Base-by-base conservation (phyloP, 2,329 filamentous ascomycete species). In the Ceratocystis papillata region DNA sequence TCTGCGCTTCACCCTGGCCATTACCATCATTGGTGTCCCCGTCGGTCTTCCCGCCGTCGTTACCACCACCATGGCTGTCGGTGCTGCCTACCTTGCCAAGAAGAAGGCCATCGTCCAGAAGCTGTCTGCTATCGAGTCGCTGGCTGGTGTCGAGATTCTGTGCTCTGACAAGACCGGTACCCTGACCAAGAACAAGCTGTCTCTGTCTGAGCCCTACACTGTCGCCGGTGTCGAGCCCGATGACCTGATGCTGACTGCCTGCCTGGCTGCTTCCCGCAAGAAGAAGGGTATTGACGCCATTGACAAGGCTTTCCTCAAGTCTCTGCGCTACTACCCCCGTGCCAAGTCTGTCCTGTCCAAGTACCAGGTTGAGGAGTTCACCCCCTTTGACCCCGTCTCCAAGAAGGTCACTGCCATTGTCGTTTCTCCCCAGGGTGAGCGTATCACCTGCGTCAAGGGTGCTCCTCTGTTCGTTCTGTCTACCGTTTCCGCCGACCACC, bases 131-230 rank as follows among this genome's bases (percentile, higher is more conserved):
- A 96, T 96, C 69, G 90, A 96, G 80, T 95, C 90, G 30, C 83
- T 96, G 70, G 90, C 90, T 74, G 90, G 90, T 80, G 91, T 95
- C 69, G 88, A 96, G 78, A 94, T 96, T 76, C 87, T 96, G 67
- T 95, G 90, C 82, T 93, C 90, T 64, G 90, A 95, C 83, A 95
- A 95, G 84, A 95, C 90, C 37, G 90, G 90, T 79, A 96, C 90
- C 67, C 79, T 96, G 74, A 96, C 90, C 74, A 94, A 93, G 82
- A 96, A 96, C 83, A 95, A 94, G 81, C 84, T 96, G 25, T 93
- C 90, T 70, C 82, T 96, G 60, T 82, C 88, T 64, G 90, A 95
- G 75, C 90, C 90, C 67, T 96, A 87, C 80, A 89, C 86, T 48
- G 88, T 94, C 69, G 80, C 83, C 69, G 90, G 90, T 73, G 88